Percentiles rank a stretch among this genome's conserved stretches.
Evolutionary conservation across 2,329 filamentous ascomycete species (phyloP).

Genomic region (Epichloe glyceriae): DNA sequence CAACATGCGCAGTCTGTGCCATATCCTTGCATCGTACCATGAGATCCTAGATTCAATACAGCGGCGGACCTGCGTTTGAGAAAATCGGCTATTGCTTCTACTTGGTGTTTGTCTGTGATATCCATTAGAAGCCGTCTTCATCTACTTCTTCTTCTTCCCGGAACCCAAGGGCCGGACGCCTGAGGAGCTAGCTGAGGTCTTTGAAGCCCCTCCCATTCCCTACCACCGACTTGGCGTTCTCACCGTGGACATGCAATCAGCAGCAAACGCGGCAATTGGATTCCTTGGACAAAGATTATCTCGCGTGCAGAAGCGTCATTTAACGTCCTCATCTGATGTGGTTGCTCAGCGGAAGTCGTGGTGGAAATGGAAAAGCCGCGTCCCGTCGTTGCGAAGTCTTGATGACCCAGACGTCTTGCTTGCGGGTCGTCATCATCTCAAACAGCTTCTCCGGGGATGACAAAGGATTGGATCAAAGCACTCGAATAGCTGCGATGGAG

Average conservation of each 20-base stretch:
- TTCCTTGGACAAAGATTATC: conserved; percentile 36
- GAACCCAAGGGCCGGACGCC: conserved; percentile 36
- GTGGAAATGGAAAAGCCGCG: conserved; percentile 19
- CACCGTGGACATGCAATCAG: conserved; percentile 17
- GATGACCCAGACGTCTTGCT: conserved; percentile 25
- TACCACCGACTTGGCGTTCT: conserved; percentile 31
- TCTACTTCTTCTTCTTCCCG: conserved; percentile 35
- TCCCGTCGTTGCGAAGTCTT: conserved; percentile 23
- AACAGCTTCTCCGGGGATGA: conserved; percentile 28
- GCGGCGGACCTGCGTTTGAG: conserved; percentile 28
- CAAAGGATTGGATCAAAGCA: conserved; percentile 28
- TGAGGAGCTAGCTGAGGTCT: too few species aligned
- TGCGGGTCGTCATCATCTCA: conserved; percentile 28
- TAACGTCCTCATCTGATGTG: conserved; percentile 39
- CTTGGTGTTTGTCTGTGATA: conserved; percentile 33
- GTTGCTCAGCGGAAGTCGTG: conserved; percentile 27
- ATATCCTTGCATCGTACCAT: conserved; percentile 27
- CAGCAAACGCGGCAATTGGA: conserved; percentile 28
- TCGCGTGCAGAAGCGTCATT: conserved; percentile 39
- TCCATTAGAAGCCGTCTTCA: conserved; percentile 25
- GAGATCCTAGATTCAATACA: conserved; percentile 18
- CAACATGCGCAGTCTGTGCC: background rate
- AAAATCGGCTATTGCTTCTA: conserved; percentile 32
- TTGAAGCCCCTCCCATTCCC: conserved; percentile 8
- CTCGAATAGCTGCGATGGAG: conserved; percentile 19